phyloP scores from a whole-genome alignment of 768 basidiomycete species.

The Suillus hirtellus region DNA sequence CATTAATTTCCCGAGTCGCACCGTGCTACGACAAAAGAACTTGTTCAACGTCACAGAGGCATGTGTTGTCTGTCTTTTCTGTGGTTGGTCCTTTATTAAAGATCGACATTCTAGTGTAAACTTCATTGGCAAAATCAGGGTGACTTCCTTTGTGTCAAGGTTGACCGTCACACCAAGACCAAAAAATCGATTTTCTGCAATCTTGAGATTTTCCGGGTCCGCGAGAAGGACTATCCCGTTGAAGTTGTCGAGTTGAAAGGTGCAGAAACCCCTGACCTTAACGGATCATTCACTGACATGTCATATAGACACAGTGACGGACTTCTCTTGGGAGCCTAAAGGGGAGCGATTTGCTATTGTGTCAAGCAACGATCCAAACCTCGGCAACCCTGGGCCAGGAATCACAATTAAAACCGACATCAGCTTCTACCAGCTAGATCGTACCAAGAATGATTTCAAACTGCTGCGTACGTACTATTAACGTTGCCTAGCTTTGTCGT shows the following conservation, averaged over 20 bases:
- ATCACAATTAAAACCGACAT: constrained; percentile 96
- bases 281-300: not conserved
- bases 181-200: constrained; percentile 99
- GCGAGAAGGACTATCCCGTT: constrained; percentile 97
- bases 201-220: constrained; percentile 94
- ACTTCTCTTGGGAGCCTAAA: constrained; percentile 99
- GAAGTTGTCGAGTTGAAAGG: constrained; percentile 98
- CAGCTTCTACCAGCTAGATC: constrained; percentile 94
- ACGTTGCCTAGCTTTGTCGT: constrained; percentile 6
- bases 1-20: constrained; percentile 82
- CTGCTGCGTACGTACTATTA: constrained; percentile 63
- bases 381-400: constrained; percentile 86
- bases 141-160: constrained; percentile 98
- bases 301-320: constrained; percentile 79
- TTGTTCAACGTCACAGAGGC: constrained; percentile 98
- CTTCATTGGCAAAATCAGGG: constrained; percentile 98
- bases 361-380: constrained; percentile 90
- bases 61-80: constrained; percentile 28
- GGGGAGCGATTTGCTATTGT: constrained; percentile 96
- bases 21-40: constrained; percentile 89
- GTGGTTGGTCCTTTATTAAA: constrained; percentile 7
- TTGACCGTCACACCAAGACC: constrained; percentile 97
- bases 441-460: constrained; percentile 91
- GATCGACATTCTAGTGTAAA: constrained; percentile 68
- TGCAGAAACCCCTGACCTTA: constrained; percentile 28